These are phyloP conservation scores for Lachancea meyersii DNA, from an alignment of 805 yeast genomes.

Conservation along the genomic window DNA sequence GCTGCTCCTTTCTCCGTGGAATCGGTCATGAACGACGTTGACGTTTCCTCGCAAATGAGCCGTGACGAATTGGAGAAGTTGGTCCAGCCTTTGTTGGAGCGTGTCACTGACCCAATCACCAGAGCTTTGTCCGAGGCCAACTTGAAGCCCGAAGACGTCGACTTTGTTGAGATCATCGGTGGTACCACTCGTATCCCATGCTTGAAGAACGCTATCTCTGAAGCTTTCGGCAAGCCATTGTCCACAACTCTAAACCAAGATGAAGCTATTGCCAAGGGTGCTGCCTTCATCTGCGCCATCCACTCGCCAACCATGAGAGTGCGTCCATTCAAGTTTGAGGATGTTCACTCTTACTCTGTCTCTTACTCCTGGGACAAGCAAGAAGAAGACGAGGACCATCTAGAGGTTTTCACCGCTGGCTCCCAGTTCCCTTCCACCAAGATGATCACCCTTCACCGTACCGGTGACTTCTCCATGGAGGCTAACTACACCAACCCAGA, in stretches of 20 bases:
- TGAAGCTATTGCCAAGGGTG: constrained; percentile 98
- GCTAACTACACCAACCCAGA: constrained; percentile 78
- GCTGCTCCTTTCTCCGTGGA: constrained; percentile 92
- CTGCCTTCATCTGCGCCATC: constrained; percentile 97
- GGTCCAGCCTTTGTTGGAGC: constrained; percentile 72
- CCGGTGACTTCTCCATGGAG: constrained; percentile 76
- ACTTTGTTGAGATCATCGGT: constrained; percentile 92
- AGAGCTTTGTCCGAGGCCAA: constrained; percentile 77
- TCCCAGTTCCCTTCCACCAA: constrained; percentile 92
- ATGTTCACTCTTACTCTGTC: constrained; percentile 83
- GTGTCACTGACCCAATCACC: constrained; percentile 73
- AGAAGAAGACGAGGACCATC: constrained; percentile 81
- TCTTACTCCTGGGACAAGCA: constrained; percentile 93
- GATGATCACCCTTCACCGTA: constrained; percentile 88
- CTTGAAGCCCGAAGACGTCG: constrained; percentile 64
- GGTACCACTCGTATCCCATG: constrained; percentile 98
- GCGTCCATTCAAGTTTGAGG: constrained; percentile 97
- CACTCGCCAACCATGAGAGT: constrained; percentile 99
- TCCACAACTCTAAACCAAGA: constrained; percentile 97
- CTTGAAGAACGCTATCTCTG: constrained; percentile 72
- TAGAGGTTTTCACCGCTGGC: constrained; percentile 96
- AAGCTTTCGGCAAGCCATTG: constrained; percentile 76
- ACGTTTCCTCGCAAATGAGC: constrained; percentile 79
- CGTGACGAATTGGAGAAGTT: constrained; percentile 92
- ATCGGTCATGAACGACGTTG: constrained; percentile 95